phyloP scores from a whole-genome alignment of 257 asterid genomes.

The Capsicum rhomboideum region DNA sequence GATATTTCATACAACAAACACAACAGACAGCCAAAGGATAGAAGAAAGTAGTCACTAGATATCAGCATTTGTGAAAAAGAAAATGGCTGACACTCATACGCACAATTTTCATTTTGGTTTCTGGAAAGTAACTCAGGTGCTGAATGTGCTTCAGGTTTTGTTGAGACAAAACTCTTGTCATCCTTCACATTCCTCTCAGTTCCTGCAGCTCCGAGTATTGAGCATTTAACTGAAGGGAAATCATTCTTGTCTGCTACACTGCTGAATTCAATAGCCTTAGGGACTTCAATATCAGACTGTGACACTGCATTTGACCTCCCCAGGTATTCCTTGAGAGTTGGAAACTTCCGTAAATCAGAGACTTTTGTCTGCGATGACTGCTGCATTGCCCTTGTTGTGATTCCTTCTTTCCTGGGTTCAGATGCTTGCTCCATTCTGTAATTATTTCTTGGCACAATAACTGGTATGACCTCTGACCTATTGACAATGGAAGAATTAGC shows the following conservation, averaged over 20 bases:
- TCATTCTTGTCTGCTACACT: conserved; percentile 36
- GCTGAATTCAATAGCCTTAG: conserved; percentile 35
- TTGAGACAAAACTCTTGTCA: conserved; percentile 34
- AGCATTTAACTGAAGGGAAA: conserved; percentile 39
- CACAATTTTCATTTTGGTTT: conserved; percentile 52
- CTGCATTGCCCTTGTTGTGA: conserved; percentile 44
- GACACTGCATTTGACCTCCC: conserved; percentile 37
- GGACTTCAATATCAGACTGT: conserved; percentile 45
- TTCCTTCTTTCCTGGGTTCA: conserved; percentile 79
- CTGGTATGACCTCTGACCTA: conserved; percentile 68
- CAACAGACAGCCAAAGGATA: background rate
- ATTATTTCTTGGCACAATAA: conserved; percentile 75
- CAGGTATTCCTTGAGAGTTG: conserved; percentile 49
- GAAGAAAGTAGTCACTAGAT: background rate
- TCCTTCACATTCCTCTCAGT: conserved; percentile 44
- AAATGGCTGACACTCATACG: conserved; percentile 16
- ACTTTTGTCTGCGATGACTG: conserved; percentile 52
- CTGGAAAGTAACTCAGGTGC: conserved; percentile 30
- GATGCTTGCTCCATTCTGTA: conserved; percentile 54
- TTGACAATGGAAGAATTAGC: conserved; percentile 36
- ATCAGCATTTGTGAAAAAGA: background rate
- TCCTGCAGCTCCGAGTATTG: conserved; percentile 24
- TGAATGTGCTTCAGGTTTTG: conserved; percentile 37
- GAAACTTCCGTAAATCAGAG: conserved; percentile 43
- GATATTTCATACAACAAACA: background rate